Percentiles rank a stretch among this genome's conserved stretches.
Evolutionary conservation across 2,329 filamentous ascomycete species (phyloP).

Genomic region (Verticillium isaacii): DNA sequence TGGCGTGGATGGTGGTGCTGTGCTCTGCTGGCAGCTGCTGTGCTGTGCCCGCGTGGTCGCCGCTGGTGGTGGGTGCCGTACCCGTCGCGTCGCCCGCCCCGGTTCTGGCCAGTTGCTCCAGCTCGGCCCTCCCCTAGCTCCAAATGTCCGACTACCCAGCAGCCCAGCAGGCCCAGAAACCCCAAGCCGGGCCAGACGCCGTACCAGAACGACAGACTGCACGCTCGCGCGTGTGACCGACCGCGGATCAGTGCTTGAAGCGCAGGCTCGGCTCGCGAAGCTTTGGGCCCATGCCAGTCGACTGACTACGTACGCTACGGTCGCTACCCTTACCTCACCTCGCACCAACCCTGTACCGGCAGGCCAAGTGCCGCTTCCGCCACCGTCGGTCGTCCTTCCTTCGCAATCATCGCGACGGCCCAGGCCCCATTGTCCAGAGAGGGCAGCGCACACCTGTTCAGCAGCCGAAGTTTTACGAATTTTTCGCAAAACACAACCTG

Average conservation of each 20-base stretch:
- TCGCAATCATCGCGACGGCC: background rate
- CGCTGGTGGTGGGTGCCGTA: background rate
- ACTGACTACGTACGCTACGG: too few species aligned
- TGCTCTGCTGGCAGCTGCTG: background rate
- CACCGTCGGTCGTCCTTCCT: background rate
- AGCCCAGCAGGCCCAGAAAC: background rate
- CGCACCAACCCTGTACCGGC: background rate
- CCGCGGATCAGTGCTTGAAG: background rate
- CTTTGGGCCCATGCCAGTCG: background rate
- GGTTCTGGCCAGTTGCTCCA: background rate
- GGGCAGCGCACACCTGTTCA: background rate
- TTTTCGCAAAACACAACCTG: background rate
- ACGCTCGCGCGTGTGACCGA: background rate
- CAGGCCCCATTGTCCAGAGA: background rate
- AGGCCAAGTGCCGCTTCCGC: conserved; percentile 1
- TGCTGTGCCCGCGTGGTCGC: background rate
- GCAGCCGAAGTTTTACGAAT: background rate
- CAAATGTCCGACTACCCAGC: background rate
- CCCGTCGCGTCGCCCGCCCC: background rate
- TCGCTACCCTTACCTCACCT: background rate
- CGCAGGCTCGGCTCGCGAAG: background rate
- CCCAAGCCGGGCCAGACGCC: background rate
- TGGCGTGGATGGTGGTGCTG: background rate
- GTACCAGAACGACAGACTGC: background rate
- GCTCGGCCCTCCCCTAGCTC: background rate